These are phyloP conservation scores for Peniophora sp. DNA, from an alignment of 1,284 basidiomycete species.

Conservation along the genomic window DNA sequence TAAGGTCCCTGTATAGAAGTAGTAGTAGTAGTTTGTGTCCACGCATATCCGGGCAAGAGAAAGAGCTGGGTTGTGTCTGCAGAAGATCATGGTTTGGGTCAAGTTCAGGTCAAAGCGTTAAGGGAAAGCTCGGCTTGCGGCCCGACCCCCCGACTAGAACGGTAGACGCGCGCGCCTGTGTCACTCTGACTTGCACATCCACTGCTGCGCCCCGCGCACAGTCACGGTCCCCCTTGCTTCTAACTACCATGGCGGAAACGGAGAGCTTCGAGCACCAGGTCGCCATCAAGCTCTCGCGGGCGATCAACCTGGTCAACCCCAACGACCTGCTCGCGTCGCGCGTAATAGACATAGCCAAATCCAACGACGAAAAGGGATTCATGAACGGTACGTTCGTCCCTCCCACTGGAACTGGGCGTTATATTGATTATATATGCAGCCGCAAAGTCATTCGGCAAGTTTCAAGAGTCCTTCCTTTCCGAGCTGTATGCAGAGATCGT, in stretches of 20 bases:
- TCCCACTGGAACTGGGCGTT: not conserved
- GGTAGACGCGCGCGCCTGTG: no score
- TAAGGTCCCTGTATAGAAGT: no score
- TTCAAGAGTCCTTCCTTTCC: constrained; percentile 55
- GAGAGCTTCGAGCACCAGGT: constrained; percentile 68
- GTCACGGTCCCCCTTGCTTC: no score
- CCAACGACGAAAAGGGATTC: constrained; percentile 59
- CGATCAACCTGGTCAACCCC: constrained; percentile 72
- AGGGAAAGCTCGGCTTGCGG: no score
- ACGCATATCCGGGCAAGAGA: no score
- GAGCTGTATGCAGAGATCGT: constrained; percentile 51
- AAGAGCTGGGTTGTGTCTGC: no score
- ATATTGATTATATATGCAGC: constrained; percentile 33
- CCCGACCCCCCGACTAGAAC: no score
- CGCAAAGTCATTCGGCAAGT: constrained; percentile 80
- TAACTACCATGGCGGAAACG: not conserved
- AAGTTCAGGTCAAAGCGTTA: no score
- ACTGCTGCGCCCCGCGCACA: no score
- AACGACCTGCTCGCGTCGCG: constrained; percentile 76
- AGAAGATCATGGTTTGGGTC: no score
- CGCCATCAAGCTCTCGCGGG: constrained; percentile 75
- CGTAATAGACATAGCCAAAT: constrained; percentile 75
- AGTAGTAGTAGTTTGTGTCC: no score
- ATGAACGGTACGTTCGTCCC: constrained; percentile 34
- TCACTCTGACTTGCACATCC: no score